Evolutionary conservation across 1,284 basidiomycete genomes (phyloP).

Genomic region (Leccinum subrobustum): DNA sequence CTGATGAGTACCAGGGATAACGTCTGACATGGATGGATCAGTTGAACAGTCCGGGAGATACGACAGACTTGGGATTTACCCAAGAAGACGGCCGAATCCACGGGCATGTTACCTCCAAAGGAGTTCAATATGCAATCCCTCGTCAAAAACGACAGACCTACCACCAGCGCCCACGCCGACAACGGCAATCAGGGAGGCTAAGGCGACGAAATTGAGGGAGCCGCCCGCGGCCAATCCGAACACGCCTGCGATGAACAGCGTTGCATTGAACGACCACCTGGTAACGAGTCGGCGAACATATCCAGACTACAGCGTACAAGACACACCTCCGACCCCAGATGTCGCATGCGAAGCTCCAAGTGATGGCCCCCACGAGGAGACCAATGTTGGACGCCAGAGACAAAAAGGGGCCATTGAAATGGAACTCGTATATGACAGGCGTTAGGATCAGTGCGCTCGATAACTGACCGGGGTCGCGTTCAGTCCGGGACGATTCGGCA

Average conservation of each 20-base stretch:
- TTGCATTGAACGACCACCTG: constrained; percentile 63
- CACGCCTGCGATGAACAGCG: constrained; percentile 55
- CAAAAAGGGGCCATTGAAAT: constrained; percentile 53
- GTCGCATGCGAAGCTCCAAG: constrained; percentile 64
- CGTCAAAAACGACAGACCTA: constrained; percentile 9
- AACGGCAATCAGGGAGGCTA: constrained; percentile 43
- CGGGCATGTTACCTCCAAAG: constrained; percentile 49
- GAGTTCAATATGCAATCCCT: neutral
- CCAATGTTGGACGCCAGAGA: constrained; percentile 62
- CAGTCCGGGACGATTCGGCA: neutral
- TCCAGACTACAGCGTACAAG: neutral
- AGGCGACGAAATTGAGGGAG: constrained; percentile 41
- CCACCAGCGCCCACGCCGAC: constrained; percentile 50
- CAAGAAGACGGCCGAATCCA: constrained; percentile 66
- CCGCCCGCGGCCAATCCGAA: constrained; percentile 52
- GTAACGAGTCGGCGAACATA: neutral
- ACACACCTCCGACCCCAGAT: constrained; percentile 62
- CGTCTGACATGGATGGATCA: constrained; percentile 43
- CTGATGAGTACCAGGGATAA: constrained; percentile 67
- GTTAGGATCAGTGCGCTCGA: constrained; percentile 56
- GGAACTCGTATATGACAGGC: constrained; percentile 57
- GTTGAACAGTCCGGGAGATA: neutral
- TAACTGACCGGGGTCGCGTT: constrained; percentile 35
- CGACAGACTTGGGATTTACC: constrained; percentile 34
- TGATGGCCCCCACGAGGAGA: constrained; percentile 60